These are phyloP conservation scores for Calonectria pteridis DNA, from an alignment of 2,329 filamentous ascomycete species.

Conservation along the genomic window DNA sequence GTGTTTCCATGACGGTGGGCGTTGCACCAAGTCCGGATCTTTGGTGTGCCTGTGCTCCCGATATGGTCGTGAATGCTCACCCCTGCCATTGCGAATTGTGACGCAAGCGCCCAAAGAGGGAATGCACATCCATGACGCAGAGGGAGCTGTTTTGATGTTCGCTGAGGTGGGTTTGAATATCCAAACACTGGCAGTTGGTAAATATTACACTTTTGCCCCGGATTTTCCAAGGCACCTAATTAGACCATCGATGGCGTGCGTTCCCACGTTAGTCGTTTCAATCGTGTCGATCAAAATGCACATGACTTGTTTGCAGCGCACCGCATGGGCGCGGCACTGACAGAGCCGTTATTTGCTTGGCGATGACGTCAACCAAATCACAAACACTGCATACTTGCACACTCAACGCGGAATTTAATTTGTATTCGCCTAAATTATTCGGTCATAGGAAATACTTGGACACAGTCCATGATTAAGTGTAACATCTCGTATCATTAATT, in stretches of 20 bases:
- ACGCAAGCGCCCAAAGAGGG: background rate
- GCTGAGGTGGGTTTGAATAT: background rate
- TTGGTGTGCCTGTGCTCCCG: background rate
- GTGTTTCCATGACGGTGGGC: slow-evolving; percentile 36
- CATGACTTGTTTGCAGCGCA: background rate
- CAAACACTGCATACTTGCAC: background rate
- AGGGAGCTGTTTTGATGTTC: background rate
- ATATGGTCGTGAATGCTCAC: background rate
- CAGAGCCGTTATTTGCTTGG: background rate
- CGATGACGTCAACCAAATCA: slow-evolving; percentile 3
- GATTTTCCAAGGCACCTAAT: background rate
- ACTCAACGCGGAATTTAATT: background rate
- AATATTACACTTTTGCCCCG: background rate
- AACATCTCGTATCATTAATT: background rate
- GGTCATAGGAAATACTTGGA: background rate
- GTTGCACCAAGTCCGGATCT: slow-evolving; percentile 4
- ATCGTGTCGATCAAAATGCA: background rate
- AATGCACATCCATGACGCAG: slow-evolving; percentile 7
- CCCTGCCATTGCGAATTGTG: background rate
- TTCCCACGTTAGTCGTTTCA: background rate
- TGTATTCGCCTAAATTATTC: background rate
- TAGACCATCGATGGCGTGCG: background rate
- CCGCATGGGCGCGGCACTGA: background rate
- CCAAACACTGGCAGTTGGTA: background rate
- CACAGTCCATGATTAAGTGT: background rate